A percentile compares a stretch with the other conserved stretches of the same genome.
phyloP scores from a whole-genome alignment of 2,329 filamentous ascomycete species.

The Aspergillus nomiae region DNA sequence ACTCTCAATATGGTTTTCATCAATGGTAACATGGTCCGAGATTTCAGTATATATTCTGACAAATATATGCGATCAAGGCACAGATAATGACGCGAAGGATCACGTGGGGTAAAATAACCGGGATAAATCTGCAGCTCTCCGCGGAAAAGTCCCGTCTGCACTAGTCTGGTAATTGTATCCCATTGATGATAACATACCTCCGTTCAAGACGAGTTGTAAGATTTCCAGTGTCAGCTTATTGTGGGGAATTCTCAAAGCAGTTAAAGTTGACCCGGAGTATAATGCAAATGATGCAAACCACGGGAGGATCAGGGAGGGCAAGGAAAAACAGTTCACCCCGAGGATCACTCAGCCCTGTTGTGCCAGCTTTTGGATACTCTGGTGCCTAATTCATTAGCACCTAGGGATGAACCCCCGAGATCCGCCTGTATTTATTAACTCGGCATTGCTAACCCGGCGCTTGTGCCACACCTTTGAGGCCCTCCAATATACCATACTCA shows the following conservation, averaged over 20 bases:
- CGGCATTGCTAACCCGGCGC: not conserved
- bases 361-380: slow-evolving; percentile 10
- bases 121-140: not conserved
- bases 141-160: not conserved
- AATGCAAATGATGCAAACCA: not conserved
- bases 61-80: not conserved
- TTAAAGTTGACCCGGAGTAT: not conserved
- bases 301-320: not conserved
- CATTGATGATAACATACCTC: not conserved
- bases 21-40: not conserved
- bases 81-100: not conserved
- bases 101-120: not conserved
- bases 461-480: not conserved
- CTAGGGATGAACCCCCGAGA: slow-evolving; percentile 8
- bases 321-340: not conserved
- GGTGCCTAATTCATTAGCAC: slow-evolving; percentile 12
- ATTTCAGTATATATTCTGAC: not conserved
- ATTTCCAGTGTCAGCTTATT: not conserved
- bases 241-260: not conserved
- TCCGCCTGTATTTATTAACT: not conserved
- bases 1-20: not conserved
- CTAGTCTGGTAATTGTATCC: no score
- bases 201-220: not conserved
- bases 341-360: not conserved
- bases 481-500: not conserved